phyloP scores from a whole-genome alignment of 345 rosid genomes.

The Mercurialis annua region DNA sequence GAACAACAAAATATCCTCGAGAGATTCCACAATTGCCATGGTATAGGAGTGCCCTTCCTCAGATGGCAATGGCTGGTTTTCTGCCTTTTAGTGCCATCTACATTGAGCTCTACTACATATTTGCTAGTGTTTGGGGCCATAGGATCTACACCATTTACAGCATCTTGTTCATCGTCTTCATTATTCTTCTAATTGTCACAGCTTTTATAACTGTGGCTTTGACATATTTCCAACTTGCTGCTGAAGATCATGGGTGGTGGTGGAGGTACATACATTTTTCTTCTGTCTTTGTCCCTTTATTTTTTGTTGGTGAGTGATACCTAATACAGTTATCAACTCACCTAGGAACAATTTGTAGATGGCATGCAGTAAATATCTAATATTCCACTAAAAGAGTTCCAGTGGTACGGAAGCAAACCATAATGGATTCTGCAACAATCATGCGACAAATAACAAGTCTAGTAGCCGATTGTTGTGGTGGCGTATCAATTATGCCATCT shows the following conservation, averaged over 20 bases:
- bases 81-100: constrained; percentile 35
- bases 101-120: constrained; percentile 34
- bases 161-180: constrained; percentile 33
- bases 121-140: constrained; percentile 38
- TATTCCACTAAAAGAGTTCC: too few species aligned
- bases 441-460: too few species aligned
- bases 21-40: constrained; percentile 33
- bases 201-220: constrained; percentile 35
- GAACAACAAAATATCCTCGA: constrained; percentile 33
- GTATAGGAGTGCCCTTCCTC: constrained; percentile 31
- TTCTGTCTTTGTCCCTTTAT: neutral
- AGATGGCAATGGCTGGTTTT: constrained; percentile 36
- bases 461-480: too few species aligned
- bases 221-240: constrained; percentile 39
- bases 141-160: constrained; percentile 35
- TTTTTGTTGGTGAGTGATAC: neutral
- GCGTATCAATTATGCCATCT: too few species aligned
- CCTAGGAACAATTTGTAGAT: too few species aligned
- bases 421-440: too few species aligned
- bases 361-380: too few species aligned
- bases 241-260: constrained; percentile 38
- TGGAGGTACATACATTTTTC: constrained; percentile 26
- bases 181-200: constrained; percentile 33
- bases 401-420: too few species aligned
- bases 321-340: too few species aligned